Conservation (phyloP, 768 basidiomycete species). For the Suillus clintonianus region DNA sequence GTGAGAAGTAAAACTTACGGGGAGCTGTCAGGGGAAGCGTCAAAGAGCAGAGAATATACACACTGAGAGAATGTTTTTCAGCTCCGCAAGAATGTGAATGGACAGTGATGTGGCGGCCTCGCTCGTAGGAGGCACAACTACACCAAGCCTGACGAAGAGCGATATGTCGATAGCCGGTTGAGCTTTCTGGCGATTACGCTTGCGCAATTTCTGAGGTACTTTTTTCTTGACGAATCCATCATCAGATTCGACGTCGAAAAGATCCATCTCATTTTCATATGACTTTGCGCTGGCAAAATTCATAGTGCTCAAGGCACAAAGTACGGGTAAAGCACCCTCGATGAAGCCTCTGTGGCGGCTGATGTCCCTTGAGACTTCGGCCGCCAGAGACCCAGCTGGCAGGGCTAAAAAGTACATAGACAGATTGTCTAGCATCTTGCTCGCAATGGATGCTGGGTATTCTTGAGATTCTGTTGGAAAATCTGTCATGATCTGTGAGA, state of each 20-base stretch:
- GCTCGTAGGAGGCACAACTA: slow-evolving; percentile 24
- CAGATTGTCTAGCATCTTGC: slow-evolving; percentile 25
- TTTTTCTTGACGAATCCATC: slow-evolving; percentile 11
- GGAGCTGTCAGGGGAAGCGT: background rate
- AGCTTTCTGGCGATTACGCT: slow-evolving; percentile 15
- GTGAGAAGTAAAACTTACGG: slow-evolving; percentile 26
- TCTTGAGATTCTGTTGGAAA: slow-evolving; percentile 32
- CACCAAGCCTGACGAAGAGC: slow-evolving; percentile 32
- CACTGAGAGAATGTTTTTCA: slow-evolving; percentile 33
- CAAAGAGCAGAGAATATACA: background rate
- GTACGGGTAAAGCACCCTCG: slow-evolving; percentile 22
- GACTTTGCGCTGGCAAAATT: background rate
- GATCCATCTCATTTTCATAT: slow-evolving; percentile 1
- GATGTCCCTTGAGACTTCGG: slow-evolving; percentile 13
- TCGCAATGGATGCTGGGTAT: slow-evolving; percentile 20
- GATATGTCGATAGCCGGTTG: slow-evolving; percentile 21
- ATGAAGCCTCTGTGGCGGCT: slow-evolving; percentile 22
- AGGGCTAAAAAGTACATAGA: slow-evolving; percentile 26
- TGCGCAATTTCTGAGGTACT: slow-evolving; percentile 31
- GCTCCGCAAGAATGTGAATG: slow-evolving; percentile 18
- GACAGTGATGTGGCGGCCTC: slow-evolving; percentile 19
- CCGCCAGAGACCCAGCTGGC: slow-evolving; percentile 16
- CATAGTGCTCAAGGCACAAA: slow-evolving; percentile 19
- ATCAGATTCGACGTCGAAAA: slow-evolving; percentile 4
- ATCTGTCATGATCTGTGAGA: slow-evolving; percentile 29